Conservation (phyloP, 768 basidiomycete species). For the Lactarius akahatsu region DNA sequence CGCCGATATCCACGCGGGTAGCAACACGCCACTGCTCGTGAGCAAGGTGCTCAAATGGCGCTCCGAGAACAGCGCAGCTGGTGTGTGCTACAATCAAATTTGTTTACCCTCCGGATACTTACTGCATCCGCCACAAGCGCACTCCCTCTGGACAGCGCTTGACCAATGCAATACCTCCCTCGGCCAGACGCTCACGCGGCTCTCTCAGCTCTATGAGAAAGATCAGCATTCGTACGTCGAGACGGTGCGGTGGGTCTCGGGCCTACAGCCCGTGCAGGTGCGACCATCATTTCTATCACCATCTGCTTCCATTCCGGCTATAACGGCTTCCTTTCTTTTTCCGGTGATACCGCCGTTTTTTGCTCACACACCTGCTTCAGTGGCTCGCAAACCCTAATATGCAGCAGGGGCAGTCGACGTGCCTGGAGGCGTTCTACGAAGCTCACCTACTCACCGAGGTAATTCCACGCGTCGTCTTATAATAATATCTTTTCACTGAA, state of each 20-base stretch:
- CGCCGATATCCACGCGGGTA: slow-evolving; percentile 95
- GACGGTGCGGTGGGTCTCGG: slow-evolving; percentile 61
- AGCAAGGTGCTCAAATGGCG: slow-evolving; percentile 91
- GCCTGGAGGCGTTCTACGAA: slow-evolving; percentile 54
- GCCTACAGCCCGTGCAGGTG: slow-evolving; percentile 58
- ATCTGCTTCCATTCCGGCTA: slow-evolving; percentile 2
- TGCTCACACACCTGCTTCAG: slow-evolving; percentile 35
- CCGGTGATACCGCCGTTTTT: neutral
- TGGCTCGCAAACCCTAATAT: slow-evolving; percentile 61
- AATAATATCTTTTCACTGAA: neutral
- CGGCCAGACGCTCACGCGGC: slow-evolving; percentile 48
- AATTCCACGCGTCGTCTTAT: slow-evolving; percentile 20
- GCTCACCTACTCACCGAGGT: slow-evolving; percentile 62
- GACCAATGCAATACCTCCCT: slow-evolving; percentile 62
- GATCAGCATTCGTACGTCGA: slow-evolving; percentile 53
- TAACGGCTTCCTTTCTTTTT: neutral
- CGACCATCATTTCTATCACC: slow-evolving; percentile 22
- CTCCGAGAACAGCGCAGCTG: slow-evolving; percentile 56
- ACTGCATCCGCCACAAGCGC: slow-evolving; percentile 43
- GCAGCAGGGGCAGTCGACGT: slow-evolving; percentile 43
- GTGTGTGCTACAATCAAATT: slow-evolving; percentile 37
- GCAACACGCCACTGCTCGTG: slow-evolving; percentile 92
- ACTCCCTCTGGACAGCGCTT: slow-evolving; percentile 63
- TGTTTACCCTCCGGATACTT: neutral
- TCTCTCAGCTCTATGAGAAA: slow-evolving; percentile 50